These are phyloP conservation scores for Xylariaceae sp. DNA, from an alignment of 2,329 filamentous ascomycete species.

Conservation along the genomic window DNA sequence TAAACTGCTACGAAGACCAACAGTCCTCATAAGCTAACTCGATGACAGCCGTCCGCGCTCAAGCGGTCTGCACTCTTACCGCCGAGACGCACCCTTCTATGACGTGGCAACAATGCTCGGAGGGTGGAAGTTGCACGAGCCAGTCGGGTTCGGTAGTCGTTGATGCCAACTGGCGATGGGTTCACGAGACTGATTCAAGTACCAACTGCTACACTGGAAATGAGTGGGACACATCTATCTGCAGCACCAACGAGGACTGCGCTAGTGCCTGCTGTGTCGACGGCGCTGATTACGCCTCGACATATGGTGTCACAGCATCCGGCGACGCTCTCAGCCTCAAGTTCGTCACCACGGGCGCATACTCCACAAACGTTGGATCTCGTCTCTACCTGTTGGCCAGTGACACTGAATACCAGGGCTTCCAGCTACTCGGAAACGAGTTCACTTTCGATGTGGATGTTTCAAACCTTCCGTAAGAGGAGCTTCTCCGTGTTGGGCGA, in stretches of 20 bases:
- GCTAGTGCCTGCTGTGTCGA: slow-evolving; percentile 40
- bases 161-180: slow-evolving; percentile 51
- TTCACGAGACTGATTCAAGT: slow-evolving; percentile 36
- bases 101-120: slow-evolving; percentile 42
- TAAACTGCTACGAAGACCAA: too few species aligned
- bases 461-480: slow-evolving; percentile 42
- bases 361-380: slow-evolving; percentile 37
- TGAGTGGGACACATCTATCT: slow-evolving; percentile 31
- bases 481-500: neutral
- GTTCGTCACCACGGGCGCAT: slow-evolving; percentile 46
- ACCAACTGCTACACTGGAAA: slow-evolving; percentile 48
- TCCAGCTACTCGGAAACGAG: slow-evolving; percentile 56
- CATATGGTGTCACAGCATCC: slow-evolving; percentile 44
- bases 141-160: slow-evolving; percentile 42
- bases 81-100: slow-evolving; percentile 43
- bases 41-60: slow-evolving; percentile 30
- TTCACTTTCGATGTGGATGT: slow-evolving; percentile 63
- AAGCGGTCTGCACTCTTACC: slow-evolving; percentile 38
- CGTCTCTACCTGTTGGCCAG: slow-evolving; percentile 55
- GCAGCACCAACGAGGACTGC: slow-evolving; percentile 36
- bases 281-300: slow-evolving; percentile 41
- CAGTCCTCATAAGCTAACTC: too few species aligned
- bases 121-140: slow-evolving; percentile 38
- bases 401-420: slow-evolving; percentile 52
- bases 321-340: slow-evolving; percentile 44